Conservation (phyloP, 2,329 filamentous ascomycete species). For the Metarhizium album region DNA sequence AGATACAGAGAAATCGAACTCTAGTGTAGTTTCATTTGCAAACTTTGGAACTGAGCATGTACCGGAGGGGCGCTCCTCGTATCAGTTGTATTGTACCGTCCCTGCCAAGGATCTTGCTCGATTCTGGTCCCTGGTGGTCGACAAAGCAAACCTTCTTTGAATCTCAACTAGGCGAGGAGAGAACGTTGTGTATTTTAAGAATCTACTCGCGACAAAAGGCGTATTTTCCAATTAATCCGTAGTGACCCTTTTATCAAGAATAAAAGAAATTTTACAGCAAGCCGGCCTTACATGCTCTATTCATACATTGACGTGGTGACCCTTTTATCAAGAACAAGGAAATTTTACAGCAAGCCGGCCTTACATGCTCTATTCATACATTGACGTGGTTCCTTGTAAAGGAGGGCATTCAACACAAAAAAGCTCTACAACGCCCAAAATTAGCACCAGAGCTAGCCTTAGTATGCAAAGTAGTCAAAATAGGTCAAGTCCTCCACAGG, state of each 20-base stretch:
- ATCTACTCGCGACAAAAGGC: constrained; percentile 4
- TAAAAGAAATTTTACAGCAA: constrained; percentile 1
- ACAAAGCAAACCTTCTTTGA: background rate
- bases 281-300: constrained; percentile 1
- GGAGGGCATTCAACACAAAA: constrained; percentile 3
- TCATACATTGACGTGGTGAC: constrained; percentile 2
- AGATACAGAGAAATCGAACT: background rate
- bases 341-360: background rate
- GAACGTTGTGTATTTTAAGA: background rate
- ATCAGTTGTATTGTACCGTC: background rate
- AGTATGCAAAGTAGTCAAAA: too few relatives aligned
- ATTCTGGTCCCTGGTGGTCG: background rate
- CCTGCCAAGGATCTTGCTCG: background rate
- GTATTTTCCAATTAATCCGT: constrained; percentile 4
- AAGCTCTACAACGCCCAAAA: constrained; percentile 1
- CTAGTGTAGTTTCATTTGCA: too few relatives aligned
- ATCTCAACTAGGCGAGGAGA: background rate
- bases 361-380: constrained; percentile 1
- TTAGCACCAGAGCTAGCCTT: background rate
- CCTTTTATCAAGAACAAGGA: constrained; percentile 5
- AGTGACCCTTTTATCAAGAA: constrained; percentile 6
- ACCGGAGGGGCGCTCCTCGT: background rate
- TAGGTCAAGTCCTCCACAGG: too few relatives aligned
- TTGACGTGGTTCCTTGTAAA: constrained; percentile 6
- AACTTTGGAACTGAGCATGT: too few relatives aligned